A percentile compares a stretch with the other conserved stretches of the same genome.
Conservation (phyloP, 2,329 filamentous ascomycete species). For the Alternaria triticina region DNA sequence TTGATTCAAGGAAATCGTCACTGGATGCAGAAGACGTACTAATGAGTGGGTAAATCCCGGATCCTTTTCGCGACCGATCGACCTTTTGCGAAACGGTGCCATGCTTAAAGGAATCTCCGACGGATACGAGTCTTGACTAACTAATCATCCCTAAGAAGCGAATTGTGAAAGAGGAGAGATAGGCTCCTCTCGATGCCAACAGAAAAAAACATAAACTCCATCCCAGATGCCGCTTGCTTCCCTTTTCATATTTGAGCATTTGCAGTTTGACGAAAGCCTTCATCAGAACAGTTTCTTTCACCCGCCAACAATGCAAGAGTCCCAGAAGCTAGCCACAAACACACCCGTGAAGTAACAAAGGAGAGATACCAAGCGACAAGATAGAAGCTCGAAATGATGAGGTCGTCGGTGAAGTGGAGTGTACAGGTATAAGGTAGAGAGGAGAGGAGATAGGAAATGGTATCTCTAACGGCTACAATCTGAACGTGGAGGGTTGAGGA, state of each 20-base stretch:
- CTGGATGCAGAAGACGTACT: constrained; percentile 4
- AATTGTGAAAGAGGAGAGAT: constrained; percentile 18
- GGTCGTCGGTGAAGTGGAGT: constrained; percentile 27
- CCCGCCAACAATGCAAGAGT: constrained; percentile 20
- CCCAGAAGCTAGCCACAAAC: constrained; percentile 16
- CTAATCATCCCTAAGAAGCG: constrained; percentile 47
- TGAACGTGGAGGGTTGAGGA: constrained; percentile 23
- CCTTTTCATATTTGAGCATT: constrained; percentile 22
- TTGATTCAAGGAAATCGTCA: background rate
- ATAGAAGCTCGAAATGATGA: constrained; percentile 23
- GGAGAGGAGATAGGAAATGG: constrained; percentile 44
- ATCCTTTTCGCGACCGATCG: constrained; percentile 22
- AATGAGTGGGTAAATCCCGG: constrained; percentile 50
- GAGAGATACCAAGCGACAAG: constrained; percentile 41
- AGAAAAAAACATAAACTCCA: constrained; percentile 23
- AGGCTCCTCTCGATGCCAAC: constrained; percentile 30
- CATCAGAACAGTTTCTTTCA: constrained; percentile 34
- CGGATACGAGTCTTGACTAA: constrained; percentile 52
- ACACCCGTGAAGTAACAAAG: constrained; percentile 38
- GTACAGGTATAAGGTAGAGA: constrained; percentile 27
- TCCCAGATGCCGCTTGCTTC: constrained; percentile 28
- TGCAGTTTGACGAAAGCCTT: constrained; percentile 22
- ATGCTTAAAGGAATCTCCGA: constrained; percentile 30
- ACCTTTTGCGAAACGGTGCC: constrained; percentile 11
- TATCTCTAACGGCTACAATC: constrained; percentile 49